A percentile compares a stretch with the other conserved stretches of the same genome.
Conservation (phyloP, 257 asterid genomes). For the Petunia secreta region DNA sequence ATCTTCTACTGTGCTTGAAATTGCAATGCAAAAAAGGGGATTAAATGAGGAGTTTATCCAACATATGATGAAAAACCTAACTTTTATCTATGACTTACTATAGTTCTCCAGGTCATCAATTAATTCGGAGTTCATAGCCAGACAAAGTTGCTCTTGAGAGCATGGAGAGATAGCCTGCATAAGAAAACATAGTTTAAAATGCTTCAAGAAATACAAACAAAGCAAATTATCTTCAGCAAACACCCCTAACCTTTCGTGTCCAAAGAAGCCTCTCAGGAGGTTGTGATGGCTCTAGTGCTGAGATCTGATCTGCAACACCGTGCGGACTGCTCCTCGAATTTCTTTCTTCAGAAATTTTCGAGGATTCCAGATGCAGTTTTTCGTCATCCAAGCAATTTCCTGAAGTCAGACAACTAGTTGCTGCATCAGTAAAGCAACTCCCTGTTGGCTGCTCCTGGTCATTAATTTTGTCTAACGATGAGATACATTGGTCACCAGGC, state of each 20-base stretch:
- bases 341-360: conserved; percentile 36
- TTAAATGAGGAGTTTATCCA: neutral
- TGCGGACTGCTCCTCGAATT: conserved; percentile 40
- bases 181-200: conserved; percentile 29
- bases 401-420: conserved; percentile 33
- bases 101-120: conserved; percentile 36
- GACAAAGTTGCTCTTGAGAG: conserved; percentile 61
- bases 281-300: conserved; percentile 42
- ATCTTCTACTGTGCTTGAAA: neutral
- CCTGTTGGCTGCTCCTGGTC: conserved; percentile 42
- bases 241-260: conserved; percentile 64
- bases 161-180: conserved; percentile 80
- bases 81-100: conserved; percentile 52
- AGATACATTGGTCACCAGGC: conserved; percentile 34
- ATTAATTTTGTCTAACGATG: conserved; percentile 33
- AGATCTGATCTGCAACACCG: conserved; percentile 36
- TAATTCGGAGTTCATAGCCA: conserved; percentile 57
- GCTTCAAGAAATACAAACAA: conserved; percentile 23
- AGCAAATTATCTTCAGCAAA: conserved; percentile 31
- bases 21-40: conserved; percentile 8
- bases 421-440: conserved; percentile 28
- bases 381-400: conserved; percentile 36
- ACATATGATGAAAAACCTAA: neutral
- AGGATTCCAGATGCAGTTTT: conserved; percentile 37
- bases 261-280: conserved; percentile 78